Base-by-base conservation (phyloP, 805 yeast species). In the Candida glaebosa region DNA sequence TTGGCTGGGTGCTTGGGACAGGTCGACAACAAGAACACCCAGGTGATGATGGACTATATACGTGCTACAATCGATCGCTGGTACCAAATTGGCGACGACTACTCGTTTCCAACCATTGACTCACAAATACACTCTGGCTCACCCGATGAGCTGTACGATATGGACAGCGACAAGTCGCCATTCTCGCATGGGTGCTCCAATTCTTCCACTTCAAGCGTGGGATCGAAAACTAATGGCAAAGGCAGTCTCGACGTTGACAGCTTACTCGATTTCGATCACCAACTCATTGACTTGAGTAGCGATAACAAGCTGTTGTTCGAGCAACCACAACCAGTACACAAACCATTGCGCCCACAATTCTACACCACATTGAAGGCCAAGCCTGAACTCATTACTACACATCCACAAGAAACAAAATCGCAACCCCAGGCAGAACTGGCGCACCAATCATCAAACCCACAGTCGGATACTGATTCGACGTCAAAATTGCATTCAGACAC, bases 1-100 rank as follows among this genome's bases (percentile, higher is more conserved):
- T 52, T 82, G 33, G 67, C 77, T 6, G 78, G 82, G 15, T 72
- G 83, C 10, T 49, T 84, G 24, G 73, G 82, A 42, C 82, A 82
- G 34, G 52, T 54, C n/a, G 57, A 56, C 16, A 73, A 69, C 44
- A 68, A 71, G 46, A 61, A 69, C 35, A 48, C 73, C 5, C 65
- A 75, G 5, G 68, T 82, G 14, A 79, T 82, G 1, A 67, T 71
- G 18, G 63, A 86, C 37, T 78, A 75, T 42, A 60, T 81, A 16
- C 73, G 71, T 41, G 79, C 76, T 44, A 48, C 82, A 5, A 51
- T 83, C 31, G 76, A 69, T 25, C 55, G 68, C 49, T 84, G 84
- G 81, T 57, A 52, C 2, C 47, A 49, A 3, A 57, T 76, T 9
- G 47, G 40, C 12, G 35, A 30, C 48, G 36, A 9, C 18, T 55